Evolutionary conservation across 345 rosid species (phyloP), one percentile per base, ranked within the genome.

Genomic region (Atalantia buxifolia): DNA sequence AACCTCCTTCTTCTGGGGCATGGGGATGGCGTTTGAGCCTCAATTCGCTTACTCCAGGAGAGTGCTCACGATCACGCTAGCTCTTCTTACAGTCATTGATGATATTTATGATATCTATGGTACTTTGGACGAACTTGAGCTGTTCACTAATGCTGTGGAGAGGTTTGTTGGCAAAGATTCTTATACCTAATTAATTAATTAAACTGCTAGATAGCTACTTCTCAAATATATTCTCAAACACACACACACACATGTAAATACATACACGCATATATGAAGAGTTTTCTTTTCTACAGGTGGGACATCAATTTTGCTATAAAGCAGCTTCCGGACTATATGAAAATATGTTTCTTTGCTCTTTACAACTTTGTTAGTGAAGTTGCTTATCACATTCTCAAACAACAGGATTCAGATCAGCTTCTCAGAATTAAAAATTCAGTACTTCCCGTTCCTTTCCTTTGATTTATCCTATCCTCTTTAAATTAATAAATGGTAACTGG

Each of bases 251-350:
- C 4, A 42, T 9, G 9, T 40, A 40, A 8, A 40, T 40, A 40
- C 16, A 42, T 12, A 42, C 4, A 42, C 16, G 13, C 50, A 42
- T 9, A 10, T 42, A 42, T 42, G 50, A 45, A 45, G 16, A 3
- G 4, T 45, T 45, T 42, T 45, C 16, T 69, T 50, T n/a, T 75
- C 77, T 13, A 12, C 4, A 83, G 88, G 36, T 81, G 88, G 83
- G 88, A 86, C 31, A 61, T 78, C 2, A 28, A 59, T 45, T 3
- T 45, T 45, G 77, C 72, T 12, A 36, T 78, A 16, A 30, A 79
- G 5, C 22, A 75, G 50, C 76, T 85, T 38, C 90, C 90, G 0
- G 69, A 76, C 21, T 83, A 73, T 50, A 79, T 83, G 88, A 82
- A 83, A 68, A 24, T 79, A 42, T 78, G 85, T 55, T 84, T 83